A percentile compares a stretch with the other conserved stretches of the same genome.
Evolutionary conservation across 441 rosid genomes (phyloP).

Genomic region (Rhodomyrtus psidioides): DNA sequence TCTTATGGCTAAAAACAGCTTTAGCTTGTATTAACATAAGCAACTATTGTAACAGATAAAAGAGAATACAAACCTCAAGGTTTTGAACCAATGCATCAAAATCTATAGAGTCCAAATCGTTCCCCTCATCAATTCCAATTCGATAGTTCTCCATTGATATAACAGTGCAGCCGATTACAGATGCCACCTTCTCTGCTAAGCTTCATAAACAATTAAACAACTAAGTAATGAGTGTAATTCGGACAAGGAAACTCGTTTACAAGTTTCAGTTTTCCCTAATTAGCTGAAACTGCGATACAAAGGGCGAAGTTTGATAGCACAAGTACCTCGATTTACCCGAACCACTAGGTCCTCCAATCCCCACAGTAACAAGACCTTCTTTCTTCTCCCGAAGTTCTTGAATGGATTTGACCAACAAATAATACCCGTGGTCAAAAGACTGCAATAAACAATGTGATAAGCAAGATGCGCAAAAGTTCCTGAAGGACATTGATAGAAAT

Average conservation of each 20-base stretch:
- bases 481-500: background rate
- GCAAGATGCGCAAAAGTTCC: background rate
- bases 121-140: constrained; percentile 69
- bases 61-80: constrained; percentile 54
- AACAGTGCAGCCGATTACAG: constrained; percentile 89
- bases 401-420: constrained; percentile 77
- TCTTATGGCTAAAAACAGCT: background rate
- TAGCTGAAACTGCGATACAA: background rate
- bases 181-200: constrained; percentile 96
- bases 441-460: constrained; percentile 6
- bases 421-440: constrained; percentile 92
- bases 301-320: constrained; percentile 1
- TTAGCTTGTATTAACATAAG: background rate
- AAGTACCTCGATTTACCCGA: constrained; percentile 91
- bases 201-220: constrained; percentile 38
- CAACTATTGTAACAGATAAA: background rate
- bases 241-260: background rate
- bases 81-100: constrained; percentile 73
- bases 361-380: constrained; percentile 79
- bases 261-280: background rate
- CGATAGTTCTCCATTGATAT: constrained; percentile 96
- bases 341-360: constrained; percentile 97
- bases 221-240: constrained; percentile 1
- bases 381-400: constrained; percentile 96
- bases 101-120: constrained; percentile 80